phyloP scores from a whole-genome alignment of 495 filamentous ascomycete genomes.

The Aspergillus homomorphus region DNA sequence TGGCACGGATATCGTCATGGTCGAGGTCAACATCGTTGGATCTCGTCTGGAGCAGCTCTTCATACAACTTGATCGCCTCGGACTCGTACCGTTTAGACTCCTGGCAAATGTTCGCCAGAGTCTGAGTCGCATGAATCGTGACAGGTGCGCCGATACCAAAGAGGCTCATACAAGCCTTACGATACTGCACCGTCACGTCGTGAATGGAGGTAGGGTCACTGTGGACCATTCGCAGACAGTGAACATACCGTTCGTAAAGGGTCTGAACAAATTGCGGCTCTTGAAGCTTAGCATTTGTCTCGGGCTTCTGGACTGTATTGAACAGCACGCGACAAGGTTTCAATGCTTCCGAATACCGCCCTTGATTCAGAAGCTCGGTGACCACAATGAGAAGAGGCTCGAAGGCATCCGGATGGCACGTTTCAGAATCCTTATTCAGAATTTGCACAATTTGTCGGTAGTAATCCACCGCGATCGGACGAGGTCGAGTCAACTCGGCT shows the following conservation, averaged over 20 bases:
- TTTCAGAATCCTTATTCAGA: slow-evolving; percentile 34
- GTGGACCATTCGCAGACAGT: slow-evolving; percentile 31
- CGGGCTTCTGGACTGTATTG: slow-evolving; percentile 30
- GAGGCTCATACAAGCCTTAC: slow-evolving; percentile 29
- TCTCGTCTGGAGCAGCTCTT: slow-evolving; percentile 30
- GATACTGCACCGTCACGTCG: slow-evolving; percentile 34
- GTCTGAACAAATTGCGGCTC: slow-evolving; percentile 28
- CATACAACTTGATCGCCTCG: slow-evolving; percentile 31
- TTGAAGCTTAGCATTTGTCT: slow-evolving; percentile 30
- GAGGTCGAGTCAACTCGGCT: slow-evolving; percentile 34
- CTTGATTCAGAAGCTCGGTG: slow-evolving; percentile 37
- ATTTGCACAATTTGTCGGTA: slow-evolving; percentile 35
- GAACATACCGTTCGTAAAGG: slow-evolving; percentile 33
- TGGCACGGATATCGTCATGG: slow-evolving; percentile 31
- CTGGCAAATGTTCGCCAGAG: slow-evolving; percentile 37
- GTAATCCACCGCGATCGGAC: slow-evolving; percentile 34
- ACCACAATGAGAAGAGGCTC: slow-evolving; percentile 37
- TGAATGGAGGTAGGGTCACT: slow-evolving; percentile 30
- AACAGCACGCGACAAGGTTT: slow-evolving; percentile 32
- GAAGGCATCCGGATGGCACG: slow-evolving; percentile 32
- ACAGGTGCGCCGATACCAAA: slow-evolving; percentile 35
- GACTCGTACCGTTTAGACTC: slow-evolving; percentile 34
- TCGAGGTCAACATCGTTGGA: slow-evolving; percentile 28
- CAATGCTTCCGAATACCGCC: slow-evolving; percentile 34
- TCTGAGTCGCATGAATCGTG: slow-evolving; percentile 34